Conservation (phyloP, 768 basidiomycete species). For the Rhizopogon vesiculosus region DNA sequence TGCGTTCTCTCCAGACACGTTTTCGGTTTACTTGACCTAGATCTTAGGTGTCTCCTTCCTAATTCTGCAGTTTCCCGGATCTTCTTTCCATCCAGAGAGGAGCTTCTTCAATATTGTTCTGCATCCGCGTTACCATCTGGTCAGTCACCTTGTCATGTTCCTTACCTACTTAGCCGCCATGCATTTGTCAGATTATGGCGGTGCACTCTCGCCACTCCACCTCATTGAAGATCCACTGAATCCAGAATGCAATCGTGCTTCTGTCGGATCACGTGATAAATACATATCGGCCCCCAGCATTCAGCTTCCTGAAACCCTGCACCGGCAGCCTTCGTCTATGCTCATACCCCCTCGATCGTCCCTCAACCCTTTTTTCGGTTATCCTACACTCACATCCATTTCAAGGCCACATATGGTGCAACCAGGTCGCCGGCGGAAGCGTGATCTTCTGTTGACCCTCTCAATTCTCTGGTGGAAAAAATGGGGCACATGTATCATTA, state of each 20-base stretch:
- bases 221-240: constrained; percentile 46
- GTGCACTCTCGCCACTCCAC: constrained; percentile 47
- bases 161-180: not conserved
- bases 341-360: constrained; percentile 49
- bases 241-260: not conserved
- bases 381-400: constrained; percentile 41
- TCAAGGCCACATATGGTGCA: constrained; percentile 37
- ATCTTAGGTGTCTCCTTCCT: constrained; percentile 57
- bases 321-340: constrained; percentile 9
- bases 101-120: constrained; percentile 53
- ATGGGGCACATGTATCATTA: constrained; percentile 46
- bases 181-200: constrained; percentile 57
- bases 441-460: constrained; percentile 63
- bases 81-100: constrained; percentile 56
- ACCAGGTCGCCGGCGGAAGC: constrained; percentile 62
- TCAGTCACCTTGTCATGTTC: constrained; percentile 20
- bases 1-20: constrained; percentile 26
- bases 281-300: not conserved
- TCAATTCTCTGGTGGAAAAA: constrained; percentile 60
- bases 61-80: constrained; percentile 54
- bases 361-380: constrained; percentile 74
- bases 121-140: constrained; percentile 54
- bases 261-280: not conserved
- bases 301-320: not conserved
- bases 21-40: constrained; percentile 4